phyloP scores from a whole-genome alignment of 495 filamentous ascomycete genomes.

The Rhypophila decipiens region DNA sequence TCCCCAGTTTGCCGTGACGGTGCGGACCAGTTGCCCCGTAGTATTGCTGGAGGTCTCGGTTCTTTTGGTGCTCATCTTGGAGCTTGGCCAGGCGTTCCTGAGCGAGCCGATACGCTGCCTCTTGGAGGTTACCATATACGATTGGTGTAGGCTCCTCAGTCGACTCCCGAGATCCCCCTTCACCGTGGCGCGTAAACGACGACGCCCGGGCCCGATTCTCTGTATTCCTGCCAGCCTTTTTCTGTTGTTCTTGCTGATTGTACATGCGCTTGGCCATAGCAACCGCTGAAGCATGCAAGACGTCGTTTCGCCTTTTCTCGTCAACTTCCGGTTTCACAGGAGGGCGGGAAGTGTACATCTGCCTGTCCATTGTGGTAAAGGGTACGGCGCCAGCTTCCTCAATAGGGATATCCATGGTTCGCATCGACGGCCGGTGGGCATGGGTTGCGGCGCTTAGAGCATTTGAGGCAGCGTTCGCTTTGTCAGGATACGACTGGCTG shows the following conservation, averaged over 20 bases:
- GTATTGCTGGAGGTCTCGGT: constrained; percentile 59
- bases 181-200: constrained; percentile 18
- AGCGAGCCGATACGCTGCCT: constrained; percentile 77
- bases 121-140: constrained; percentile 61
- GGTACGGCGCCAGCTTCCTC: constrained; percentile 36
- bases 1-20: constrained; percentile 44
- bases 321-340: constrained; percentile 66
- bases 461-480: constrained; percentile 53
- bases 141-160: constrained; percentile 21
- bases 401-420: constrained; percentile 18
- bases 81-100: constrained; percentile 75
- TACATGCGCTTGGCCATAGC: constrained; percentile 89
- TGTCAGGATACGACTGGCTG: constrained; percentile 48
- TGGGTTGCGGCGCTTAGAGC: constrained; percentile 62
- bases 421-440: constrained; percentile 41
- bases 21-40: constrained; percentile 46
- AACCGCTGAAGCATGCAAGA: constrained; percentile 71
- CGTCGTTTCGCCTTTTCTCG: constrained; percentile 62
- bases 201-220: constrained; percentile 23
- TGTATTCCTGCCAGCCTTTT: constrained; percentile 46
- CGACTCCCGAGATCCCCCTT: background rate
- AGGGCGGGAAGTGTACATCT: constrained; percentile 71
- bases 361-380: constrained; percentile 45
- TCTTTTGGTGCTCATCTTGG: constrained; percentile 58
- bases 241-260: constrained; percentile 56